Percentiles rank a stretch among this genome's conserved stretches.
Evolutionary conservation across 176 grass and related monocot species (phyloP).

Genomic region (Carex kokanica): DNA sequence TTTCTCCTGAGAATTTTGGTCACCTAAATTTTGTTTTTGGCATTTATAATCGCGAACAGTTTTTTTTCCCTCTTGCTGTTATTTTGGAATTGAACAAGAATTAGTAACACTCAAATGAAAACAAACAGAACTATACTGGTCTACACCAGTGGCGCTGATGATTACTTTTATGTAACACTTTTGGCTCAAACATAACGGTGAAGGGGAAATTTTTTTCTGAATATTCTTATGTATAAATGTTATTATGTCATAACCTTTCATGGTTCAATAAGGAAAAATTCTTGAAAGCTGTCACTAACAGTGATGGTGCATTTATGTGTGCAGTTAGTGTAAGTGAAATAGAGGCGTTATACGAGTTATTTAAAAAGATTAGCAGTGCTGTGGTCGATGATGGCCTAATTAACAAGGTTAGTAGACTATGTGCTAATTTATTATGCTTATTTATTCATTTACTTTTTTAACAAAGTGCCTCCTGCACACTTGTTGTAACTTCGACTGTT

Average conservation of each 20-base stretch:
- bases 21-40: not conserved
- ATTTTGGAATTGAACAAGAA: not conserved
- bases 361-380: constrained; percentile 96
- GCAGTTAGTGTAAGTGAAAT: constrained; percentile 94
- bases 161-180: not conserved
- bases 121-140: not conserved
- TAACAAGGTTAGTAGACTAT: constrained; percentile 65
- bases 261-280: not conserved
- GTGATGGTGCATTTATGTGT: not conserved
- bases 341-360: constrained; percentile 84
- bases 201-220: not conserved
- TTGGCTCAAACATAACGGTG: not conserved
- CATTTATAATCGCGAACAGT: not conserved
- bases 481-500: constrained; percentile 5
- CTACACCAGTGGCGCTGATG: not conserved
- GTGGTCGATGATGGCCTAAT: constrained; percentile 92
- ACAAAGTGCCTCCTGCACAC: not conserved
- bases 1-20: not conserved
- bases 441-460: not conserved
- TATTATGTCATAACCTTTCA: not conserved
- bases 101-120: not conserved
- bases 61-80: not conserved
- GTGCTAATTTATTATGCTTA: not conserved
- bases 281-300: not conserved
- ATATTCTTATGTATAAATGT: not conserved